These are phyloP conservation scores for Orbilia quercus DNA, from an alignment of 2,329 filamentous ascomycete species.

Conservation along the genomic window DNA sequence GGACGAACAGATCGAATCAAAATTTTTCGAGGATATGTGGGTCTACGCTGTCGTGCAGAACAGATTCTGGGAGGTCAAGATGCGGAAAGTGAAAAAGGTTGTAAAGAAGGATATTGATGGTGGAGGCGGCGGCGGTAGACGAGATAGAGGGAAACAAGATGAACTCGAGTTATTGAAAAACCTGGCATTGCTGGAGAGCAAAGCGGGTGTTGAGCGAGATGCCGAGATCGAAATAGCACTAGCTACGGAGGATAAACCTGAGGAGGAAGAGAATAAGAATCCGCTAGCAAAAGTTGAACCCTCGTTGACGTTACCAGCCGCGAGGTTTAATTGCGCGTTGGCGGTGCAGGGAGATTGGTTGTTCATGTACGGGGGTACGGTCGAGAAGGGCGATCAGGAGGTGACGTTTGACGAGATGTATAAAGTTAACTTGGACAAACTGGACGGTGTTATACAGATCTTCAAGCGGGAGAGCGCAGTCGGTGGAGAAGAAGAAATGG, in stretches of 20 bases:
- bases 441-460: constrained; percentile 92
- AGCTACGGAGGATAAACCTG: constrained; percentile 65
- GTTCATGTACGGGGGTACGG: constrained; percentile 95
- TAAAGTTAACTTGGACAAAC: constrained; percentile 89
- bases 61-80: constrained; percentile 84
- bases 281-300: constrained; percentile 66
- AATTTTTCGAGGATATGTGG: constrained; percentile 93
- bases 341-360: constrained; percentile 91
- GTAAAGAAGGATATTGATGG: constrained; percentile 69
- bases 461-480: constrained; percentile 91
- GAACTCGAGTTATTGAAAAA: constrained; percentile 91
- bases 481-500: constrained; percentile 66
- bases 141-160: constrained; percentile 84
- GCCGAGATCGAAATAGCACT: constrained; percentile 62
- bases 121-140: constrained; percentile 68
- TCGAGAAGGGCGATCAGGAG: constrained; percentile 92
- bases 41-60: constrained; percentile 97
- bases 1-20: constrained; percentile 94
- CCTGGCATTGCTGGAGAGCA: constrained; percentile 84
- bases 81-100: constrained; percentile 78
- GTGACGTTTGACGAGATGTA: constrained; percentile 97
- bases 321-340: constrained; percentile 88
- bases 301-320: constrained; percentile 84
- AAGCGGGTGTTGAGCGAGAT: constrained; percentile 64
- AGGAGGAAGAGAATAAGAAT: constrained; percentile 69